Evolutionary conservation across 1,284 basidiomycete genomes (phyloP), one percentile per base, ranked within the genome.

Genomic region (Farysia itapuensis): DNA sequence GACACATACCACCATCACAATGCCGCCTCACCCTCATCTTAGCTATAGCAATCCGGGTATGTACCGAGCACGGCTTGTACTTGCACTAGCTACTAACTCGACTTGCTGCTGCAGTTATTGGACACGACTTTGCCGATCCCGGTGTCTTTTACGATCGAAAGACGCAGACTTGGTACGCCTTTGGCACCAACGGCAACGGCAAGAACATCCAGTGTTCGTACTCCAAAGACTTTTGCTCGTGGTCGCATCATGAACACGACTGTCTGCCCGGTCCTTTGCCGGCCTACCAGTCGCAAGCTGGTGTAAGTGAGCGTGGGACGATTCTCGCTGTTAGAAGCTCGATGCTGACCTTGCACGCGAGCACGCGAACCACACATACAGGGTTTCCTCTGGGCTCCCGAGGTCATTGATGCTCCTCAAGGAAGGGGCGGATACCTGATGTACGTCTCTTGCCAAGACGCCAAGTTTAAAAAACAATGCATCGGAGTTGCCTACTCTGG

Each of bases 371-470:
- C n/a, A n/a, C n/a, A n/a, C n/a, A n/a, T n/a, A n/a, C n/a, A 44
- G 38, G 60, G 64, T 32, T 67, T 60, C 39, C 40, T 64, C 1
- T 67, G 67, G 64, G 64, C 67, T 3, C 67, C 64, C 2, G 64
- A 67, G 19, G 57, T 70, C 23, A 56, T 67, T 23, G 39, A 51
- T 20, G 64, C 67, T 1, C 67, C 67, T 4, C 49, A 60, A 22
- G 46, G 40, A 1, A 33, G 67, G n/a, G 53, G 45, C 3, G 66
- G 66, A 14, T 64, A 57, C 18, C 47, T 70, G 15, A 60, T 70
- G 60, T 70, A 70, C 37, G 43, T 66, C n/a, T 59, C 64, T 7
- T 43, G 41, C 25, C 56, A 64, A 25, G 61, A 67, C 21, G 35
- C 48, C 3, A 24, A 31, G 12, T 43, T 42, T 32, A 50, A 38